These are phyloP conservation scores for Cryphonectria naterciae DNA, from an alignment of 2,329 filamentous ascomycete genomes.

Conservation along the genomic window DNA sequence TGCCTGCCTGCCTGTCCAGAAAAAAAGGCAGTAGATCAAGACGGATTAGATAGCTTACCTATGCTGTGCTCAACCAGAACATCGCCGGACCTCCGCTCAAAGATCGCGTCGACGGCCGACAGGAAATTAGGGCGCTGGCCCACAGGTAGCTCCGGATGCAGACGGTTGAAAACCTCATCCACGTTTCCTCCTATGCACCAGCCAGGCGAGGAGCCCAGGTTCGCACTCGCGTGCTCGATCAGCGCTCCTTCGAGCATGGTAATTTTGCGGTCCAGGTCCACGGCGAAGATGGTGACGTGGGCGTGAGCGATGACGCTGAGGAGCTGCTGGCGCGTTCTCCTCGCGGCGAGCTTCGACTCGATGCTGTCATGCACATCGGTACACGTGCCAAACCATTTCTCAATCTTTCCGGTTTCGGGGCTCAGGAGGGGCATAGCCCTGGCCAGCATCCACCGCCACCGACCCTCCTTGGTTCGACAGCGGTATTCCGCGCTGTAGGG, in stretches of 20 bases:
- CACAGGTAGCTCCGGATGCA: conserved; percentile 48
- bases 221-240: conserved; percentile 52
- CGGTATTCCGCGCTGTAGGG: conserved; percentile 74
- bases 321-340: conserved; percentile 70
- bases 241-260: conserved; percentile 73
- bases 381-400: conserved; percentile 80
- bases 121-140: conserved; percentile 55
- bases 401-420: conserved; percentile 66
- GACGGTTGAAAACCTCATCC: conserved; percentile 63
- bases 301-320: conserved; percentile 75
- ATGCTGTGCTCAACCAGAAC: conserved; percentile 68
- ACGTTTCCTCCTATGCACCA: conserved; percentile 42
- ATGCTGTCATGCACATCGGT: conserved; percentile 80
- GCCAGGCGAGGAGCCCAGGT: conserved; percentile 33
- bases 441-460: conserved; percentile 80
- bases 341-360: conserved; percentile 67
- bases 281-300: conserved; percentile 75
- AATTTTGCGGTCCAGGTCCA: conserved; percentile 64
- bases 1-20: background rate
- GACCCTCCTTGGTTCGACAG: conserved; percentile 66
- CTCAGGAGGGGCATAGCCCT: conserved; percentile 71
- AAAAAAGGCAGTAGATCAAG: too few species aligned
- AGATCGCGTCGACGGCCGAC: conserved; percentile 64
- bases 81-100: conserved; percentile 63
- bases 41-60: conserved; percentile 40